These are phyloP conservation scores for Raddia guianensis DNA, from an alignment of 176 grass and related monocot genomes.

Conservation along the genomic window DNA sequence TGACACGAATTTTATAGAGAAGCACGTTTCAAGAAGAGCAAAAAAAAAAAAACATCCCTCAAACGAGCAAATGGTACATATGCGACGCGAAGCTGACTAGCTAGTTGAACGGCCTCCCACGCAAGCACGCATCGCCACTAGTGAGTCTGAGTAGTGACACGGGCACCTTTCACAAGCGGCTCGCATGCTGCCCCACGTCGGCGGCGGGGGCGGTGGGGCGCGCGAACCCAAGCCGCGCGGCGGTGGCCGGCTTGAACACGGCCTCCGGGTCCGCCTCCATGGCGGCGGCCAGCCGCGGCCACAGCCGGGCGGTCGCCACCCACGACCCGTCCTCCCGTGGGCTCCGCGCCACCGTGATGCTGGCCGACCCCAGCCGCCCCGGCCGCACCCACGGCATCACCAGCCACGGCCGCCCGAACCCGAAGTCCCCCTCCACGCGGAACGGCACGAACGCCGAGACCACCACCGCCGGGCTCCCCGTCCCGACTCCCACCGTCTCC, in stretches of 20 bases:
- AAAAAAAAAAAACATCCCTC: too few relatives aligned
- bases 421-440: constrained; percentile 54
- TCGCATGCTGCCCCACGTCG: not conserved
- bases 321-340: constrained; percentile 65
- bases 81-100: not conserved
- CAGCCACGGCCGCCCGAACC: constrained; percentile 53
- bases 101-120: too few relatives aligned
- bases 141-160: too few relatives aligned
- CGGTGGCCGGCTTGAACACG: constrained; percentile 59
- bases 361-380: constrained; percentile 46
- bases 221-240: constrained; percentile 46
- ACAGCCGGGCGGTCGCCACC: constrained; percentile 54
- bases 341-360: constrained; percentile 45
- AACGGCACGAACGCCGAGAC: constrained; percentile 60
- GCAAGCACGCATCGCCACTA: too few relatives aligned
- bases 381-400: constrained; percentile 57
- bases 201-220: not conserved
- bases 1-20: too few relatives aligned
- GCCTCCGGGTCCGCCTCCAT: constrained; percentile 51
- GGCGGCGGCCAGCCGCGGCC: constrained; percentile 56
- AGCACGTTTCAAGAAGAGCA: too few relatives aligned
- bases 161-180: constrained; percentile 30
- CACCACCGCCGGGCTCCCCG: constrained; percentile 56
- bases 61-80: not conserved
- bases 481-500: constrained; percentile 60